A percentile compares a stretch with the other conserved stretches of the same genome.
Conservation (phyloP, 352 stramenopile genomes). For the Phytophthora sansomeana region DNA sequence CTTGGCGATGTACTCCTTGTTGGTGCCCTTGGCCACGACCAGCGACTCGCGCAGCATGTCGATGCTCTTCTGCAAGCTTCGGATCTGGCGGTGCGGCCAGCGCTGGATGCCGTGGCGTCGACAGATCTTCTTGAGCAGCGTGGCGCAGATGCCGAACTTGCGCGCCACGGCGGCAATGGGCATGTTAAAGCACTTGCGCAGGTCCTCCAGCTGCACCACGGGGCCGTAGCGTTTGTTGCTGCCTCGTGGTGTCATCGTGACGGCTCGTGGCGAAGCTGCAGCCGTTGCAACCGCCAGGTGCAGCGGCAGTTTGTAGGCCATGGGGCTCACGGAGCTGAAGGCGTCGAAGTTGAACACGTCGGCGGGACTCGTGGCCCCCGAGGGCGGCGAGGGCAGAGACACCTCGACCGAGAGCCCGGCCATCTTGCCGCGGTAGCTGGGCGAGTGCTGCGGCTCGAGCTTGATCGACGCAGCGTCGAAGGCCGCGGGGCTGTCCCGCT, state of each 20-base stretch:
- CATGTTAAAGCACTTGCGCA: conserved; percentile 87
- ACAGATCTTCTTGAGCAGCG: conserved; percentile 88
- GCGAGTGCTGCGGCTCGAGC: conserved; percentile 3
- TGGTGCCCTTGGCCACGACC: conserved; percentile 71
- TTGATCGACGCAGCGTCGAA: conserved; percentile 11
- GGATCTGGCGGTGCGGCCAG: conserved; percentile 87
- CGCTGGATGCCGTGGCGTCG: conserved; percentile 82
- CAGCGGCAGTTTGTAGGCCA: conserved; percentile 49
- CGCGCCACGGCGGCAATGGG: conserved; percentile 80
- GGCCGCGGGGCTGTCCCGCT: conserved; percentile 37
- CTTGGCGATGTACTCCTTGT: conserved; percentile 84
- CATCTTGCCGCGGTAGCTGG: conserved; percentile 58
- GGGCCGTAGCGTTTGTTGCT: conserved; percentile 68
- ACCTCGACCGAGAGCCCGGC: conserved; percentile 56
- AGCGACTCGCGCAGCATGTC: conserved; percentile 83
- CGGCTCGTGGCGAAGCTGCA: neutral
- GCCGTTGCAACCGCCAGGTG: neutral
- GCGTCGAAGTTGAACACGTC: conserved; percentile 47
- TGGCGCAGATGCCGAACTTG: conserved; percentile 89
- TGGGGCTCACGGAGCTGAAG: conserved; percentile 55
- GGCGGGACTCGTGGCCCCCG: conserved; percentile 24
- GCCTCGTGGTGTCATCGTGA: conserved; percentile 23
- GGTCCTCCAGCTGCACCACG: conserved; percentile 76
- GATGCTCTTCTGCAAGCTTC: conserved; percentile 85
- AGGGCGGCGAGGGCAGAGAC: conserved; percentile 10